Percentiles rank a stretch among this genome's conserved stretches.
phyloP scores from a whole-genome alignment of 306 rosid genomes.

The Echinosophora koreensis region DNA sequence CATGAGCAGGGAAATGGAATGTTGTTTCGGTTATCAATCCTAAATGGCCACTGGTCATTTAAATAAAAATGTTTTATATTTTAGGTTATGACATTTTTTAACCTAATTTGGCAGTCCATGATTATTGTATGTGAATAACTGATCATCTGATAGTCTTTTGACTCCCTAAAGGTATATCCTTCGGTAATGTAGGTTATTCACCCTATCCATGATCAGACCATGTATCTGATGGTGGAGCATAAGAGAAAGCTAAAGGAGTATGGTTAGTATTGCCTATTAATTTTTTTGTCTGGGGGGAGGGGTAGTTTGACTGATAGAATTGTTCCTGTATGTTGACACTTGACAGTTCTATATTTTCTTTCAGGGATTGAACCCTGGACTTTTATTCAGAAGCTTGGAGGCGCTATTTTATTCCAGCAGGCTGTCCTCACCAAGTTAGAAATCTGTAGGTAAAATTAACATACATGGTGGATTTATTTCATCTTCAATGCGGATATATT shows the following conservation, averaged over 20 bases:
- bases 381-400: conserved; percentile 53
- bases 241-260: conserved; percentile 81
- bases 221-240: conserved; percentile 73
- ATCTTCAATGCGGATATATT: background rate
- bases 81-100: conserved; percentile 13
- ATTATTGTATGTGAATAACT: background rate
- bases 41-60: background rate
- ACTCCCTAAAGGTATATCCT: conserved; percentile 8
- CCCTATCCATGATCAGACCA: conserved; percentile 78
- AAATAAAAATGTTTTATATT: background rate
- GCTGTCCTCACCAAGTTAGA: conserved; percentile 58
- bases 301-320: background rate
- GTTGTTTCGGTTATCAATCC: background rate
- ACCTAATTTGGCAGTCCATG: background rate
- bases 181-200: conserved; percentile 62
- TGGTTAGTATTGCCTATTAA: conserved; percentile 54
- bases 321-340: background rate
- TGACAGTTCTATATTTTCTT: conserved; percentile 1
- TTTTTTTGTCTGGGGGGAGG: background rate
- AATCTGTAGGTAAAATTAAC: conserved; percentile 47
- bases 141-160: background rate
- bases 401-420: conserved; percentile 53
- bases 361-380: conserved; percentile 63
- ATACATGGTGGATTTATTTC: background rate
- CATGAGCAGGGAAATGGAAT: background rate